Conservation (phyloP, 768 basidiomycete species). For the Bullera alba region DNA sequence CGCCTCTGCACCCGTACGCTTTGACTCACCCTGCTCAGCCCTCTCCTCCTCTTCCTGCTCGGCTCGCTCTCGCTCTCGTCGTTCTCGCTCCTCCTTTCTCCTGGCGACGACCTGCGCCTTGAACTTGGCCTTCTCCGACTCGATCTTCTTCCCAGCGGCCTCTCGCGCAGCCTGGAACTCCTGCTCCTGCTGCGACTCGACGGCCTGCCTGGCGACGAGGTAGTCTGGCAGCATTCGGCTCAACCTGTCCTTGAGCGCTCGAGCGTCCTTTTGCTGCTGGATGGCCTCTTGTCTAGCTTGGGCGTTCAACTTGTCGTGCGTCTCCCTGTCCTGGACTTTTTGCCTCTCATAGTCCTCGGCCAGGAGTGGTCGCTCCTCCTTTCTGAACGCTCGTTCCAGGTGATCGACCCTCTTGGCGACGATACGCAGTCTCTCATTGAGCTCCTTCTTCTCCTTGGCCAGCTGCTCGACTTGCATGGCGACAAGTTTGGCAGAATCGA, state of each 20-base stretch:
- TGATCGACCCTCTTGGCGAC: slow-evolving; percentile 87
- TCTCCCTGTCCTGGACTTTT: slow-evolving; percentile 65
- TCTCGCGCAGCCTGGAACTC: slow-evolving; percentile 61
- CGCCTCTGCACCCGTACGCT: not conserved
- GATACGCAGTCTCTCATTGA: slow-evolving; percentile 72
- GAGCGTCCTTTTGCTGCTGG: slow-evolving; percentile 57
- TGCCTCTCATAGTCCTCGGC: slow-evolving; percentile 79
- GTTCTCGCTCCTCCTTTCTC: slow-evolving; percentile 55
- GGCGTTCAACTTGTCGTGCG: slow-evolving; percentile 59
- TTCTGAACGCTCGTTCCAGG: slow-evolving; percentile 86
- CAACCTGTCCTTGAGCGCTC: slow-evolving; percentile 70
- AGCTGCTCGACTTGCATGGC: slow-evolving; percentile 86
- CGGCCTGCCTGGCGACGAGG: slow-evolving; percentile 50
- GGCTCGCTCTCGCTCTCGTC: slow-evolving; percentile 49
- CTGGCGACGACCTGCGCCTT: slow-evolving; percentile 55
- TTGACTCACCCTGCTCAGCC: slow-evolving; percentile 32
- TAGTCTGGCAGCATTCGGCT: slow-evolving; percentile 69
- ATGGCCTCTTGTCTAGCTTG: slow-evolving; percentile 56
- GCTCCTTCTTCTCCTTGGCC: slow-evolving; percentile 91
- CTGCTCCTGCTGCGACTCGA: slow-evolving; percentile 57
- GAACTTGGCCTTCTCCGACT: slow-evolving; percentile 70
- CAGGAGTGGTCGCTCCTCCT: slow-evolving; percentile 81
- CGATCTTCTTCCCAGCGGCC: slow-evolving; percentile 61
- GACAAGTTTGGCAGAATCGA: slow-evolving; percentile 80
- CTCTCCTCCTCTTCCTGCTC: slow-evolving; percentile 32